Percentiles rank a stretch among this genome's conserved stretches.
phyloP scores from a whole-genome alignment of 805 yeast genomes.

The Yarrowia sp. region DNA sequence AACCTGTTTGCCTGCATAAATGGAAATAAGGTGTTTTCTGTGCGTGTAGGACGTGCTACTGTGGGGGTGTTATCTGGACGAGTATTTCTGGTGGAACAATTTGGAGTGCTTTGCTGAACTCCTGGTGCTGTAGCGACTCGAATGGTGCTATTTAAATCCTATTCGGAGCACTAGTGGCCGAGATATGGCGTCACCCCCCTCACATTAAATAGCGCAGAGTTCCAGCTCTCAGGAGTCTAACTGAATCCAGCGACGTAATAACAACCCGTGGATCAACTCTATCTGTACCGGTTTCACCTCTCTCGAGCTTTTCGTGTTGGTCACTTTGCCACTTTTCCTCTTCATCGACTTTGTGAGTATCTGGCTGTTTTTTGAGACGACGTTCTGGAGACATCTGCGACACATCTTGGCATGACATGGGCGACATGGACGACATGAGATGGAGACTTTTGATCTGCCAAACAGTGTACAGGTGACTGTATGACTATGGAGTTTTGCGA shows the following conservation, averaged over 20 bases:
- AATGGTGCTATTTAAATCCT: neutral
- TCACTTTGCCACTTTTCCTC: neutral
- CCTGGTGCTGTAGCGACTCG: too few relatives aligned
- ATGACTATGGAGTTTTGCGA: too few relatives aligned
- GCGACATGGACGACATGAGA: too few relatives aligned
- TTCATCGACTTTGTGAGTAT: neutral
- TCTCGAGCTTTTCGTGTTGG: neutral
- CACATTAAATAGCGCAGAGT: conserved; percentile 20
- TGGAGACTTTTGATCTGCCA: too few relatives aligned
- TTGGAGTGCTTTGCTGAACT: too few relatives aligned
- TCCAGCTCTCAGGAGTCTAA: conserved; percentile 8
- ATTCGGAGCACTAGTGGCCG: neutral
- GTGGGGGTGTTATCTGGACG: neutral
- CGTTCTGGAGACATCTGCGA: too few relatives aligned
- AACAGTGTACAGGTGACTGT: too few relatives aligned
- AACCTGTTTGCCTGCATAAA: conserved; percentile 3
- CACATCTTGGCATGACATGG: too few relatives aligned
- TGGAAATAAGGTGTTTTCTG: neutral
- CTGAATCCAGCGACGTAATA: conserved; percentile 21
- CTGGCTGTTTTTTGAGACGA: too few relatives aligned
- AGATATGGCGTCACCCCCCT: neutral
- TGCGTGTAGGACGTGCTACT: neutral
- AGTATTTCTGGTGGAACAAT: too few relatives aligned
- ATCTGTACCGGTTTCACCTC: neutral
- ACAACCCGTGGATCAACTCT: conserved; percentile 12